A percentile compares a stretch with the other conserved stretches of the same genome.
phyloP scores from a whole-genome alignment of 805 yeast genomes.

The Candida chauliodis region DNA sequence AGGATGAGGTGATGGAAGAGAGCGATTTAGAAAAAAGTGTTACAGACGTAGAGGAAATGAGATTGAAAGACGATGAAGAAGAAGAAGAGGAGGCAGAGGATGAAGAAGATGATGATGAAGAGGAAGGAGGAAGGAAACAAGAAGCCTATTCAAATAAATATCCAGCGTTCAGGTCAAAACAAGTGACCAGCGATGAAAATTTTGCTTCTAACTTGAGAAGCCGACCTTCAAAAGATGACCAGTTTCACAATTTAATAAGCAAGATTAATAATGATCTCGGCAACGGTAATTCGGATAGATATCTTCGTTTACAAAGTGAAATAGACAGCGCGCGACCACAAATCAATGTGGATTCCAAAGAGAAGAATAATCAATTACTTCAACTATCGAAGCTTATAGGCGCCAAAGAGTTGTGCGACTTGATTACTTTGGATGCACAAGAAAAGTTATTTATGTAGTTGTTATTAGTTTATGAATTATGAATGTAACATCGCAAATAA shows the following conservation, averaged over 20 bases:
- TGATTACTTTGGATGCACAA: slow-evolving; percentile 19
- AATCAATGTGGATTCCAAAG: neutral
- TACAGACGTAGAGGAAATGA: slow-evolving; percentile 18
- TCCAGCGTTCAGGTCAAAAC: neutral
- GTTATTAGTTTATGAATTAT: too few relatives aligned
- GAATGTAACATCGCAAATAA: too few relatives aligned
- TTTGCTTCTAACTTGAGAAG: too few relatives aligned
- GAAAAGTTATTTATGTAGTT: slow-evolving; percentile 15
- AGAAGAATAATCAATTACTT: neutral
- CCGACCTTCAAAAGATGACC: too few relatives aligned
- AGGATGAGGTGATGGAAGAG: slow-evolving; percentile 18
- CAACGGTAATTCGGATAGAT: too few relatives aligned
- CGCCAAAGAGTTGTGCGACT: slow-evolving; percentile 17
- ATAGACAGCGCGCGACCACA: neutral
- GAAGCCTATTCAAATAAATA: neutral
- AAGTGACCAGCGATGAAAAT: too few relatives aligned
- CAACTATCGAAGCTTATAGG: slow-evolving; percentile 15
- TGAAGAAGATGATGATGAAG: slow-evolving; percentile 2
- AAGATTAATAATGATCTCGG: too few relatives aligned
- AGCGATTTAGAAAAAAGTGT: slow-evolving; percentile 23
- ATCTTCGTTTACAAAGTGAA: too few relatives aligned
- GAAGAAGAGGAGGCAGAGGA: slow-evolving; percentile 9
- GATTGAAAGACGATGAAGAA: slow-evolving; percentile 16
- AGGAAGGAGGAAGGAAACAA: neutral
- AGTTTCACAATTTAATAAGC: too few relatives aligned